phyloP scores from a whole-genome alignment of 2,329 filamentous ascomycete species.

The Leptographium flavum region DNA sequence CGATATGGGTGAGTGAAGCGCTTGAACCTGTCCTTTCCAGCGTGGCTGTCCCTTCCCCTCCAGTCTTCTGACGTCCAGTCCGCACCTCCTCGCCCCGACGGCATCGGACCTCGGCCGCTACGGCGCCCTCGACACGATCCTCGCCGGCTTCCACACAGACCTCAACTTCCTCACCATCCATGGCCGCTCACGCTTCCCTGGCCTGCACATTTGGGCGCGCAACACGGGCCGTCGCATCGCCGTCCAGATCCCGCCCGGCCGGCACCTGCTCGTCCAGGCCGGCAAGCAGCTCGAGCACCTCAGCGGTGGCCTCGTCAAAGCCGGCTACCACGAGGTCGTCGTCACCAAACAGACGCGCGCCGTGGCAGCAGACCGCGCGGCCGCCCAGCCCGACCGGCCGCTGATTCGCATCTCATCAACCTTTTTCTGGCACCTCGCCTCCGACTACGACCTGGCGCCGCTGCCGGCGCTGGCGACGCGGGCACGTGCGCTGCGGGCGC shows the following conservation, averaged over 20 bases:
- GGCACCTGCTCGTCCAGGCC: conserved; percentile 45
- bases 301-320: conserved; percentile 46
- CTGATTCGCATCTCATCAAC: conserved; percentile 44
- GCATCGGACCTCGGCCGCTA: conserved; percentile 42
- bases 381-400: conserved; percentile 31
- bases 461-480: conserved; percentile 31
- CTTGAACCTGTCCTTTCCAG: not conserved
- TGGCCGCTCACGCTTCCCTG: conserved; percentile 46
- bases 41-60: not conserved
- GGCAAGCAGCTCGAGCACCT: conserved; percentile 50
- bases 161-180: conserved; percentile 53
- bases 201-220: conserved; percentile 48
- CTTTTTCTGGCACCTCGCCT: conserved; percentile 45
- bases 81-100: conserved; percentile 46
- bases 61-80: conserved; percentile 20
- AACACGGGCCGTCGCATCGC: conserved; percentile 45
- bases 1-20: conserved; percentile 32
- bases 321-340: conserved; percentile 47
- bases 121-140: conserved; percentile 39
- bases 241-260: conserved; percentile 42
- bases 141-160: conserved; percentile 50
- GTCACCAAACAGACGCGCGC: conserved; percentile 38
- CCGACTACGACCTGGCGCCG: conserved; percentile 39
- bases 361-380: conserved; percentile 28
- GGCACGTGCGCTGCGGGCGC: conserved; percentile 28